Base-by-base conservation (phyloP, 257 asterid genomes). In the Nicotiana attenuata region DNA sequence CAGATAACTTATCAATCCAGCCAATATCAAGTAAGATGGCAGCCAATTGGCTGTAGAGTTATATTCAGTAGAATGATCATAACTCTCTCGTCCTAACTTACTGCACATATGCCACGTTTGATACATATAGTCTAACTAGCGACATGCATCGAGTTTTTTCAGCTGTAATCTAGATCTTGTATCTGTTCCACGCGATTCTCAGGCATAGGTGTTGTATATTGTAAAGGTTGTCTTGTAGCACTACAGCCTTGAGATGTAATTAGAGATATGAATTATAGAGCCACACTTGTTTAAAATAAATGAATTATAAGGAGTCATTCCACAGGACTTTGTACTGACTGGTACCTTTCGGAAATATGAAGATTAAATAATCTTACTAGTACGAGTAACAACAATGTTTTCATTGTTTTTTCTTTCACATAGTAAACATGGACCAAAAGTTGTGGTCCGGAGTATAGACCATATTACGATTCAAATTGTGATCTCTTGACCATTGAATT, bases 1-100 rank as follows among this genome's bases (percentile, higher is more conserved):
- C 92, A 7, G 95, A 91, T 19, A 84, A 81, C 63, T 86, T 82
- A 69, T 88, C 94, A 66, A 77, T 88, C 5, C 92, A 90, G 83
- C 88, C 91, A 33, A 86, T 84, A 67, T 87, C 94, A 4, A 82
- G 84, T 80, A 91, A 85, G 84, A 84, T 82, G 52, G 83, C 84
- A 2, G 89, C 97, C 84, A 89, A 87, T 82, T 92, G 94, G 97
- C 87, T 90, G 81, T 93, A 91, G 90, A 38, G 22, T 65, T 59
- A 53, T 16, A 52, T 65, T 29, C 66, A 83, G 4, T 81, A 78
- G 55, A 65, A 57, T 45, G 35, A 10, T 65, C n/a, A 10, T 1
- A 6, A 7, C 50, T 59, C 5, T 22, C 63, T 38, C 33, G 26
- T 45, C 50, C 17, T 45, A 41, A 75, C 33, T 73, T 60, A 13